Percentiles rank a stretch among this genome's conserved stretches.
phyloP scores from a whole-genome alignment of 1,139 yeast species.

The Diutina neorugosa region DNA sequence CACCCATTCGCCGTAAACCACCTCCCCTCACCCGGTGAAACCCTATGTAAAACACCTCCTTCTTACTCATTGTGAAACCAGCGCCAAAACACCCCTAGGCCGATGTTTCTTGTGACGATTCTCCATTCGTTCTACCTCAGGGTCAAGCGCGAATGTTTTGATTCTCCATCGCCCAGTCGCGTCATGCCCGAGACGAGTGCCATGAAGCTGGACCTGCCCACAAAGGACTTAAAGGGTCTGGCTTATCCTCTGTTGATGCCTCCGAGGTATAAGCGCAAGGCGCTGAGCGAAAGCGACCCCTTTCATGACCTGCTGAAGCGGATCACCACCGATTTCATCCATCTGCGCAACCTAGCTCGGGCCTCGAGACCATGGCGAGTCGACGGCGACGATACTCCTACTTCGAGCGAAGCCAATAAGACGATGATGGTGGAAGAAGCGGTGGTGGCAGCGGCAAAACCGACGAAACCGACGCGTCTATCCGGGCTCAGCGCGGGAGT shows the following conservation, averaged over 20 bases:
- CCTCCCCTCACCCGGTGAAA: too few relatives aligned
- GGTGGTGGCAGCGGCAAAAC: neutral
- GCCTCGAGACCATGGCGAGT: neutral
- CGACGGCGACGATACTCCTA: neutral
- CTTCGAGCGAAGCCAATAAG: neutral
- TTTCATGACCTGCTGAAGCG: constrained; percentile 1
- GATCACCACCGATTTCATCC: neutral
- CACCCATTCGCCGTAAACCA: too few relatives aligned
- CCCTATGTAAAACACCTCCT: too few relatives aligned
- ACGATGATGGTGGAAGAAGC: neutral
- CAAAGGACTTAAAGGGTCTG: neutral
- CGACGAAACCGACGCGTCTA: neutral
- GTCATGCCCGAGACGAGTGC: neutral
- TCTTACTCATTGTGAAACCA: too few relatives aligned
- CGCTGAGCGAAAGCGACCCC: neutral
- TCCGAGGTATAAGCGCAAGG: neutral
- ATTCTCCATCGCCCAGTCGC: neutral
- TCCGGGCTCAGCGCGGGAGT: neutral
- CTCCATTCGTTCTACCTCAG: neutral
- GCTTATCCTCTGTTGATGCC: constrained; percentile 2
- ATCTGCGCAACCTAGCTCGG: neutral
- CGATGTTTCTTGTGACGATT: neutral
- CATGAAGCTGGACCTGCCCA: constrained; percentile 4
- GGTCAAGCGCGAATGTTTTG: neutral
- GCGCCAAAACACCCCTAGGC: neutral